Percentiles rank a stretch among this genome's conserved stretches.
Evolutionary conservation across 1,284 basidiomycete genomes (phyloP).

Genomic region (Wolfiporia cocos): DNA sequence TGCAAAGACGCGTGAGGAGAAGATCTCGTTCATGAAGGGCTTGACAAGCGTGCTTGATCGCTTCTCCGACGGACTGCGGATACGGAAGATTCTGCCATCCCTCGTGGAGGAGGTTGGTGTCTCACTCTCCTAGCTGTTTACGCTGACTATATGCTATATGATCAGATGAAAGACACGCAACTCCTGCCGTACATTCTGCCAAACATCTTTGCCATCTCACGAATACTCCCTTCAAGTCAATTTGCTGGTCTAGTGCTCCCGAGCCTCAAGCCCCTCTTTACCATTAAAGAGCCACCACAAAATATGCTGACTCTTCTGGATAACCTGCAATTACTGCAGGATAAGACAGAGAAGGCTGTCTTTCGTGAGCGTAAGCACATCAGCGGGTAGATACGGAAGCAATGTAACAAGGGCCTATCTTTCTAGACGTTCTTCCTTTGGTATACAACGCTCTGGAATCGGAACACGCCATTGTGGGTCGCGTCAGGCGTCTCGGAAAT

Average conservation of each 20-base stretch:
- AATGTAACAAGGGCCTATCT: too few relatives aligned
- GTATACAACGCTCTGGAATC: conserved; percentile 95
- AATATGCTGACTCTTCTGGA: conserved; percentile 93
- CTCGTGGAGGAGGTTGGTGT: conserved; percentile 82
- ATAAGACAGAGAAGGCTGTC: conserved; percentile 81
- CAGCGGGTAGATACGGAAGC: too few relatives aligned
- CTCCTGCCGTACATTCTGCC: conserved; percentile 95
- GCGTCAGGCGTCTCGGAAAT: background rate
- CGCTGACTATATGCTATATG: background rate
- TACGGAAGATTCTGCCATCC: conserved; percentile 90
- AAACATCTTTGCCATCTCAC: conserved; percentile 92
- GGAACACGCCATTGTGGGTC: conserved; percentile 72
- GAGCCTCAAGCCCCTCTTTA: conserved; percentile 87
- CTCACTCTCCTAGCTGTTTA: background rate
- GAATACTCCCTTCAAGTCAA: conserved; percentile 70
- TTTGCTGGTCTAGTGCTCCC: conserved; percentile 83
- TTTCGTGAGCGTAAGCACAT: conserved; percentile 87
- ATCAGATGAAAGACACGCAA: conserved; percentile 88
- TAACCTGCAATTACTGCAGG: conserved; percentile 82
- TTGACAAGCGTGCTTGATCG: conserved; percentile 76
- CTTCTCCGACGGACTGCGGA: conserved; percentile 85
- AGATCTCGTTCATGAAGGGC: conserved; percentile 94
- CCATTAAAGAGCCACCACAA: conserved; percentile 92
- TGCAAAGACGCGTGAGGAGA: conserved; percentile 90
- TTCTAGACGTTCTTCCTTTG: conserved; percentile 83